Conservation (phyloP, 208 protist species). For the Trypanosoma vivax region DNA sequence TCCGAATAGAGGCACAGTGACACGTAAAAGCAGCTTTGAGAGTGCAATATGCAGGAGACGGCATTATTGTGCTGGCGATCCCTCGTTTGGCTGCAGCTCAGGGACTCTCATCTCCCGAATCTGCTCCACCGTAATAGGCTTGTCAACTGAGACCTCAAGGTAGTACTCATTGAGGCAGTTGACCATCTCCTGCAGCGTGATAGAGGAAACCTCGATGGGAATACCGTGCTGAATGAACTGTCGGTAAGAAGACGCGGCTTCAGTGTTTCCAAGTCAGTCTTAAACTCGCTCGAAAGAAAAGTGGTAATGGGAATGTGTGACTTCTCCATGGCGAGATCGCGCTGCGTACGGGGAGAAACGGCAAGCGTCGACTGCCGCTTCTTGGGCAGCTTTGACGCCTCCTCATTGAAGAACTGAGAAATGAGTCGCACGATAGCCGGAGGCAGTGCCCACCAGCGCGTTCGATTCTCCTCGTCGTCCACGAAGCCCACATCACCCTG, state of each 20-base stretch:
- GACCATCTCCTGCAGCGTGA: constrained; percentile 81
- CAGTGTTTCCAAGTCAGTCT: constrained; percentile 50
- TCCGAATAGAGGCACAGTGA: no score
- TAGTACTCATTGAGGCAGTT: constrained; percentile 83
- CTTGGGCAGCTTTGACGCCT: constrained; percentile 44
- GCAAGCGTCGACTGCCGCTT: constrained; percentile 43
- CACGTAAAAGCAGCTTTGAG: no score
- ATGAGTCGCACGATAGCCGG: constrained; percentile 43
- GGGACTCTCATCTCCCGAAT: constrained; percentile 41
- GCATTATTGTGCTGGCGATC: no score
- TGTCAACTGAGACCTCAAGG: constrained; percentile 45
- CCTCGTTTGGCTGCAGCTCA: constrained; percentile 4
- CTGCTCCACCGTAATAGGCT: constrained; percentile 24
- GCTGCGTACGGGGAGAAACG: constrained; percentile 48
- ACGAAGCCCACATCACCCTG: constrained; percentile 13
- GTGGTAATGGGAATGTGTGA: constrained; percentile 37
- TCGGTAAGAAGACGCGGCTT: constrained; percentile 44
- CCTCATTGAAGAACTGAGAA: constrained; percentile 58
- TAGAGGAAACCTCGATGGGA: constrained; percentile 65
- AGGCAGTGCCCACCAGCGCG: constrained; percentile 53
- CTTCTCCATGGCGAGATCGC: constrained; percentile 61
- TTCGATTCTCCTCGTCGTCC: constrained; percentile 21
- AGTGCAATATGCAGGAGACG: no score
- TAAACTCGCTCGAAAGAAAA: constrained; percentile 52
- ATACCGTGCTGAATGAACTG: constrained; percentile 57